Conservation (phyloP, 202 grass and related monocot genomes). For the Dendrocalamus latiflorus region DNA sequence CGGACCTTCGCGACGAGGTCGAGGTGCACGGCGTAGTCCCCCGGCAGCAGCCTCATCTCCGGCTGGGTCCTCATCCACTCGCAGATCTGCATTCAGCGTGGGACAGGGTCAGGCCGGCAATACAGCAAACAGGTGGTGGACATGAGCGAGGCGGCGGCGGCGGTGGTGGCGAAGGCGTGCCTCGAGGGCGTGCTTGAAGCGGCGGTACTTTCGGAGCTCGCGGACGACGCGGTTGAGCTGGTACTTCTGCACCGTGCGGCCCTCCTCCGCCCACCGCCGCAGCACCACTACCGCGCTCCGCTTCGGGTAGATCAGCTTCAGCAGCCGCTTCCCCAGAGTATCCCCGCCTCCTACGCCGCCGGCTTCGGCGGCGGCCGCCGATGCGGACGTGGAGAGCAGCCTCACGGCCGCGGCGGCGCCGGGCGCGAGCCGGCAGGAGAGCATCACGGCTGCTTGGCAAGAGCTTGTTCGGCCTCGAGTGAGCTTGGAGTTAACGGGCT, state of each 20-base stretch:
- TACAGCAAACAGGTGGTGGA: constrained; percentile 24
- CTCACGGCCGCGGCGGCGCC: constrained; percentile 1
- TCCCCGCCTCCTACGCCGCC: constrained; percentile 4
- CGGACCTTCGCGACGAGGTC: constrained; percentile 80
- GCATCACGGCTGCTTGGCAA: neutral
- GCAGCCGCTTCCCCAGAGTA: constrained; percentile 55
- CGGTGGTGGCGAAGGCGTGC: neutral
- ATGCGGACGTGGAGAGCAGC: neutral
- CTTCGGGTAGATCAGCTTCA: constrained; percentile 61
- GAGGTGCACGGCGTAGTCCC: constrained; percentile 81
- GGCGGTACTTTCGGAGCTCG: constrained; percentile 71
- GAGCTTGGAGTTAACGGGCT: neutral
- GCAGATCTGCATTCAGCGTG: constrained; percentile 43
- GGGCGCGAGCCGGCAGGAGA: constrained; percentile 30
- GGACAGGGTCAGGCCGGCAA: neutral
- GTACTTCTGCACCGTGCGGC: constrained; percentile 66
- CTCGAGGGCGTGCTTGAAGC: constrained; percentile 91
- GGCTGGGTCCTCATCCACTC: constrained; percentile 82
- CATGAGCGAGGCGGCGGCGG: too few species aligned
- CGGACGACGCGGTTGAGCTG: constrained; percentile 80
- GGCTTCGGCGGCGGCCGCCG: neutral
- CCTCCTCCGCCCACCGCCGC: constrained; percentile 60
- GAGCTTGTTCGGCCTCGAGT: neutral
- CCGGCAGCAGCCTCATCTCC: constrained; percentile 61
- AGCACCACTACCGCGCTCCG: constrained; percentile 62